Percentiles rank a stretch among this genome's conserved stretches.
Evolutionary conservation across 2,329 filamentous ascomycete species (phyloP).

Genomic region (Falciphora oryzae): DNA sequence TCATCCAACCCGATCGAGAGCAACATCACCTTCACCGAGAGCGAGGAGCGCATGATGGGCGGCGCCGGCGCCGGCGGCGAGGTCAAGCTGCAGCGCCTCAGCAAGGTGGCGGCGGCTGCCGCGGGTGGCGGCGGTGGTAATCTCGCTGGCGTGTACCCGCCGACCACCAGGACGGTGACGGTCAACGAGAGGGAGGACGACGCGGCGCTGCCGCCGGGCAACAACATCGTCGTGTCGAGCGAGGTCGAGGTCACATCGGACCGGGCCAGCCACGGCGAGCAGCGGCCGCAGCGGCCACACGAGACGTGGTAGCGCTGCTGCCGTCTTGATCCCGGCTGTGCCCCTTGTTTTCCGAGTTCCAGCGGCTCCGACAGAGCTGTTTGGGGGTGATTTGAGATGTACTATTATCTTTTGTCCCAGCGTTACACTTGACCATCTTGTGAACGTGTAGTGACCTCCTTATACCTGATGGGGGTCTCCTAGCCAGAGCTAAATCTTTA

Average conservation of each 20-base stretch:
- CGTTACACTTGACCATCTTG: too few species aligned
- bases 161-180: conserved; percentile 23
- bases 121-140: background rate
- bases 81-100: conserved; percentile 5
- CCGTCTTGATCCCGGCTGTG: too few species aligned
- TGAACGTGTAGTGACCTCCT: too few species aligned
- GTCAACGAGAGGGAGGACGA: background rate
- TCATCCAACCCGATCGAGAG: conserved; percentile 22
- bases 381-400: too few species aligned
- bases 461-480: too few species aligned
- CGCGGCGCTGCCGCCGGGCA: conserved; percentile 16
- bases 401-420: too few species aligned
- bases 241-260: conserved; percentile 27
- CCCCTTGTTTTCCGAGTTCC: too few species aligned
- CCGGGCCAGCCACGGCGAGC: background rate
- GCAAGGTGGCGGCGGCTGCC: background rate
- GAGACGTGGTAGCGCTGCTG: background rate
- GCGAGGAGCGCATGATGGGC: conserved; percentile 21
- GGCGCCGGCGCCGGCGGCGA: conserved; percentile 4
- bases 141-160: conserved; percentile 28
- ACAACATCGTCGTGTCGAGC: conserved; percentile 33
- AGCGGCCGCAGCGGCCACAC: background rate
- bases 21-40: conserved; percentile 21
- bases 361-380: too few species aligned
- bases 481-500: too few species aligned